These are phyloP conservation scores for Daldinia eschscholtzii DNA, from an alignment of 2,329 filamentous ascomycete genomes.

Conservation along the genomic window DNA sequence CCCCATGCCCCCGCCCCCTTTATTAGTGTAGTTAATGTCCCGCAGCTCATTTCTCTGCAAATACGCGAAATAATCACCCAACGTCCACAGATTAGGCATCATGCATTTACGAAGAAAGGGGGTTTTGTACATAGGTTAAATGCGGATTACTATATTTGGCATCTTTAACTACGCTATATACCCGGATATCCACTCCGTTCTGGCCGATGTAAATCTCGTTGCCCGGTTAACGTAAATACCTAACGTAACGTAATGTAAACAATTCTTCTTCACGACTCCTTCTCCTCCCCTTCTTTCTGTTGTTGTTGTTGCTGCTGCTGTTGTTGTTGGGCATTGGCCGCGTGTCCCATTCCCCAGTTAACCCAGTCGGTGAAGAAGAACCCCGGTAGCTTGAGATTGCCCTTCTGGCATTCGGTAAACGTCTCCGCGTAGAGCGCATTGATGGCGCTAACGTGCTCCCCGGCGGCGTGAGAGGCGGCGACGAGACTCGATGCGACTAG, in stretches of 20 bases:
- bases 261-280: not conserved
- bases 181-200: not conserved
- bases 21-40: not conserved
- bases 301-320: conserved; percentile 1
- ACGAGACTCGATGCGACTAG: conserved; percentile 74
- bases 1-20: not conserved
- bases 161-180: not conserved
- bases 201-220: not conserved
- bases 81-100: not conserved
- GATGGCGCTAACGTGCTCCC: conserved; percentile 62
- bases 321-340: conserved; percentile 46
- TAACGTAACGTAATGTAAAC: not conserved
- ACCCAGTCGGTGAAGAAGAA: conserved; percentile 79
- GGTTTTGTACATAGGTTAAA: not conserved
- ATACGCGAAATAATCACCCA: conserved; percentile 13
- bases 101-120: not conserved
- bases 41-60: conserved; percentile 3
- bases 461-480: conserved; percentile 59
- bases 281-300: not conserved
- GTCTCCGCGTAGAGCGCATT: conserved; percentile 75
- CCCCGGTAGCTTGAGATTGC: conserved; percentile 70
- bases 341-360: conserved; percentile 75
- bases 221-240: conserved; percentile 2
- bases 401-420: conserved; percentile 70
- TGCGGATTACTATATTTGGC: not conserved